Evolutionary conservation across 1,139 yeast genomes (phyloP).

Genomic region (Saccharomyces hybrid): DNA sequence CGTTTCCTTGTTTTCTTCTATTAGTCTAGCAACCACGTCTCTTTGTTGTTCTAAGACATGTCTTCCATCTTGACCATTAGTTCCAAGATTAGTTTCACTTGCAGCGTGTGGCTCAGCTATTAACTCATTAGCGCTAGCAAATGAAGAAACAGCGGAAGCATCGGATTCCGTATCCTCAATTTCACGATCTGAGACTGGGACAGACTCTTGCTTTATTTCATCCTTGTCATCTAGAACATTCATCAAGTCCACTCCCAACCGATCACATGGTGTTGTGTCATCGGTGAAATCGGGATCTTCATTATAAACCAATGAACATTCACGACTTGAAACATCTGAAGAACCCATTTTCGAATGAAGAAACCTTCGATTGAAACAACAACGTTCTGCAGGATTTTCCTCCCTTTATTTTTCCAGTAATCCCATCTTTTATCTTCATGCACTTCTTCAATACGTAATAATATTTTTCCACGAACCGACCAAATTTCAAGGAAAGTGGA

Average conservation of each 20-base stretch:
- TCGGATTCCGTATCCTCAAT: not conserved
- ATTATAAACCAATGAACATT: not conserved
- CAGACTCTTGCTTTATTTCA: not conserved
- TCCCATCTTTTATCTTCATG: not conserved
- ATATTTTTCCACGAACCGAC: not conserved
- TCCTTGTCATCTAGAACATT: not conserved
- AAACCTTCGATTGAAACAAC: not conserved
- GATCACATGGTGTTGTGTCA: not conserved
- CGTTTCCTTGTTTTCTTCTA: slow-evolving; percentile 8
- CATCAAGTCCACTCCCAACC: not conserved
- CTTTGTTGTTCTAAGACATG: not conserved
- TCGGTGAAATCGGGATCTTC: not conserved
- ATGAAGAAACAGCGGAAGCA: not conserved
- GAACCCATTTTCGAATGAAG: not conserved
- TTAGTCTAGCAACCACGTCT: slow-evolving; percentile 3
- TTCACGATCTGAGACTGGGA: not conserved
- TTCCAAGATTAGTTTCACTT: not conserved
- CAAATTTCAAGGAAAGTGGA: not conserved
- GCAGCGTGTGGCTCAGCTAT: slow-evolving; percentile 1
- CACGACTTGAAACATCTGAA: not conserved
- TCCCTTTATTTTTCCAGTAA: not conserved
- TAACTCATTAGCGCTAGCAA: slow-evolving; percentile 3
- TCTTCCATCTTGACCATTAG: not conserved
- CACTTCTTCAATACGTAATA: not conserved
- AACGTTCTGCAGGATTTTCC: not conserved